These are phyloP conservation scores for Tuber borchii DNA, from an alignment of 495 filamentous ascomycete genomes.

Conservation along the genomic window DNA sequence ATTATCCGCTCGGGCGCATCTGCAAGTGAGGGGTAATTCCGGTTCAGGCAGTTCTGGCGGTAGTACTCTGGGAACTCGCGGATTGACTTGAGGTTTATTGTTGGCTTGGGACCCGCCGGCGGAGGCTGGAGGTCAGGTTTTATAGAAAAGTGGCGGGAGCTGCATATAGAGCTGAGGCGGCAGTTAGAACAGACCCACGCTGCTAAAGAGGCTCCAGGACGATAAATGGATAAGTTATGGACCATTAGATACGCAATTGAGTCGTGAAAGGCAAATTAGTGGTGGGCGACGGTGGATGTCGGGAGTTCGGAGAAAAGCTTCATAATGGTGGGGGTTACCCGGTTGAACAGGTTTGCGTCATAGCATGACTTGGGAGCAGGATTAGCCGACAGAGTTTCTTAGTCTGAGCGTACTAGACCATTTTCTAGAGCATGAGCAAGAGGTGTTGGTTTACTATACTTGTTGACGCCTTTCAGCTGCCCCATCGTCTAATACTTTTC, in stretches of 20 bases:
- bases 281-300: background rate
- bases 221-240: background rate
- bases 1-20: slow-evolving; percentile 63
- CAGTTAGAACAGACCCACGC: background rate
- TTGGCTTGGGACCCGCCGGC: slow-evolving; percentile 71
- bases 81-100: slow-evolving; percentile 79
- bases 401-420: too few species aligned
- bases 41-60: slow-evolving; percentile 69
- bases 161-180: background rate
- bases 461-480: too few species aligned
- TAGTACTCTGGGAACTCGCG: slow-evolving; percentile 72
- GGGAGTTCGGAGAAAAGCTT: background rate
- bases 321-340: background rate
- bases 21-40: slow-evolving; percentile 70
- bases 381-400: too few species aligned
- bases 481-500: too few species aligned
- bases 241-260: background rate
- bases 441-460: too few species aligned
- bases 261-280: background rate
- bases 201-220: background rate
- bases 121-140: slow-evolving; percentile 41
- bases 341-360: background rate
- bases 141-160: background rate
- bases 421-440: too few species aligned
- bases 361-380: background rate